Conservation (phyloP, 352 stramenopile genomes). For the Globisporangium mamillatum region DNA sequence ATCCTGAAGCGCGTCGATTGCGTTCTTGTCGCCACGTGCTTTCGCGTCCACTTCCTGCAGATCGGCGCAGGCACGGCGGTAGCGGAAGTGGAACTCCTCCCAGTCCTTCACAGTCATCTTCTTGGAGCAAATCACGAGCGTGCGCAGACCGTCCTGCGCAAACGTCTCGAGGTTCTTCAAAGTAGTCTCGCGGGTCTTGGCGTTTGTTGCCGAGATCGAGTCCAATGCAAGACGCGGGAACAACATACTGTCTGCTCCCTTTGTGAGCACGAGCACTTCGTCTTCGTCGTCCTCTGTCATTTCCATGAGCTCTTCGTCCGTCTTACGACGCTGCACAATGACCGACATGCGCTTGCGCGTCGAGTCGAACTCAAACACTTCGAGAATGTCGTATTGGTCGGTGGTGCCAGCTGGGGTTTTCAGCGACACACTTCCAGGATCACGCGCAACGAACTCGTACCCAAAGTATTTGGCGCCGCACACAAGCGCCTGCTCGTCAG, state of each 20-base stretch:
- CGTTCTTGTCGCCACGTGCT: slow-evolving; percentile 51
- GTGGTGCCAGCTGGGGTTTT: slow-evolving; percentile 54
- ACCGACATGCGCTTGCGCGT: slow-evolving; percentile 86
- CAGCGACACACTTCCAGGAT: slow-evolving; percentile 63
- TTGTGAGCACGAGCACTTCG: slow-evolving; percentile 71
- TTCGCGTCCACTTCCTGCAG: slow-evolving; percentile 73
- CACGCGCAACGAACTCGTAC: slow-evolving; percentile 74
- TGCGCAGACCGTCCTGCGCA: slow-evolving; percentile 84
- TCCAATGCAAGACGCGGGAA: slow-evolving; percentile 64
- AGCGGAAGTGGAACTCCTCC: slow-evolving; percentile 63
- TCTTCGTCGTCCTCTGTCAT: slow-evolving; percentile 72
- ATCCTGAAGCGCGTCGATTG: slow-evolving; percentile 65
- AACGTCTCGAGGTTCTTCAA: slow-evolving; percentile 79
- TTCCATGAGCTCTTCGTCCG: slow-evolving; percentile 63
- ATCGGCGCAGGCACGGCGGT: slow-evolving; percentile 59
- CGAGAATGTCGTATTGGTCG: slow-evolving; percentile 88
- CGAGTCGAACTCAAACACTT: slow-evolving; percentile 94
- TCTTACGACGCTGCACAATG: slow-evolving; percentile 70
- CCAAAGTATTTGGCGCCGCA: slow-evolving; percentile 85
- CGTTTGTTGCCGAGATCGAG: slow-evolving; percentile 34
- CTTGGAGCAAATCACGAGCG: slow-evolving; percentile 81
- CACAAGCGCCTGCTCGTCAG: slow-evolving; percentile 83
- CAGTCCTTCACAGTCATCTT: slow-evolving; percentile 52
- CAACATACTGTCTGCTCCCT: slow-evolving; percentile 83
- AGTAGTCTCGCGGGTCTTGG: slow-evolving; percentile 39